phyloP scores from a whole-genome alignment of 805 yeast species.

The Teunomyces gatunensis region DNA sequence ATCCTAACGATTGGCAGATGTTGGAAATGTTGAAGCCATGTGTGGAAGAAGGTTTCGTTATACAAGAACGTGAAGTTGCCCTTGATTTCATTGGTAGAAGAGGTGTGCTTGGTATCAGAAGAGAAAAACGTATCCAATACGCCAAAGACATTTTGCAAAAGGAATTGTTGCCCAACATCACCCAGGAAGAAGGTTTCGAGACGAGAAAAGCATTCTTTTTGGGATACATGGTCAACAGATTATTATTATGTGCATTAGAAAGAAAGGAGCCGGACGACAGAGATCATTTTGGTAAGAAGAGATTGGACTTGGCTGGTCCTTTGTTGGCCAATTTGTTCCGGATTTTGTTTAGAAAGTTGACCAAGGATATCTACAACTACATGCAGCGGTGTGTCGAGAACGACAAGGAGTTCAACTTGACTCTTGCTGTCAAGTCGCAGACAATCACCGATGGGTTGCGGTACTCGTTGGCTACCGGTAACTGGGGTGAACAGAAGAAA shows the following conservation, averaged over 20 bases:
- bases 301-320: slow-evolving; percentile 98
- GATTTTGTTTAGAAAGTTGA: slow-evolving; percentile 86
- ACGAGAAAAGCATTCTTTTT: slow-evolving; percentile 94
- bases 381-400: slow-evolving; percentile 99
- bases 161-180: slow-evolving; percentile 94
- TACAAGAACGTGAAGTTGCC: slow-evolving; percentile 97
- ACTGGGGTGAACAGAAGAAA: slow-evolving; percentile 99
- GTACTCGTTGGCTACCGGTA: slow-evolving; percentile 98
- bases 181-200: slow-evolving; percentile 96
- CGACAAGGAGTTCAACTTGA: slow-evolving; percentile 93
- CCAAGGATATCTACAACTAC: slow-evolving; percentile 95
- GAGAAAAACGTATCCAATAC: slow-evolving; percentile 97
- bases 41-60: slow-evolving; percentile 97
- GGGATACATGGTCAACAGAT: slow-evolving; percentile 96
- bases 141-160: slow-evolving; percentile 96
- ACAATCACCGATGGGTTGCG: slow-evolving; percentile 97
- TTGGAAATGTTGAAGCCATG: slow-evolving; percentile 98
- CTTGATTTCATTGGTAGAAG: slow-evolving; percentile 97
- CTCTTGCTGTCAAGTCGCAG: slow-evolving; percentile 94
- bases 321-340: slow-evolving; percentile 93
- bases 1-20: slow-evolving; percentile 99
- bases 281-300: slow-evolving; percentile 98
- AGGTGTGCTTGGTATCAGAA: slow-evolving; percentile 92
- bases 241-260: slow-evolving; percentile 91
- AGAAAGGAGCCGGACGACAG: slow-evolving; percentile 98